A percentile compares a stretch with the other conserved stretches of the same genome.
phyloP scores from a whole-genome alignment of 192 early-diverging fungal species.

The Lunasporangiospora selenospora region DNA sequence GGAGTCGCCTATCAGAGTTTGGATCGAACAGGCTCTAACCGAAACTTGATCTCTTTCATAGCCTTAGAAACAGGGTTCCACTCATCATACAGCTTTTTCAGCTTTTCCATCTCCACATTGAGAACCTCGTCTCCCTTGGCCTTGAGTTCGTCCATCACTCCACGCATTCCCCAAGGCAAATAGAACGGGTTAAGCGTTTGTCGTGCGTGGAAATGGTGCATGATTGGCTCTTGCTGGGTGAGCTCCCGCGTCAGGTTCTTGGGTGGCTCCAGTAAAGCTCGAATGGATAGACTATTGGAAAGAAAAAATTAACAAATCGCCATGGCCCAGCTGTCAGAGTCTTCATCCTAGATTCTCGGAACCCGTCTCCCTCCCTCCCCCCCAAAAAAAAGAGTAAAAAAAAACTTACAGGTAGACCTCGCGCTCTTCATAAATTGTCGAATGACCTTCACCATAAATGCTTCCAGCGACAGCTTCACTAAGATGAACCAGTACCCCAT shows the following conservation, averaged over 20 bases:
- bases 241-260: constrained; percentile 11
- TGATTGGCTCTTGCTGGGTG: constrained; percentile 40
- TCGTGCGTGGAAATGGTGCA: constrained; percentile 69
- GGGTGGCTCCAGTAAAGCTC: constrained; percentile 45
- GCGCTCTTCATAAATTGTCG: constrained; percentile 90
- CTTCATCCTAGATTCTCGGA: no score
- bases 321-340: no score
- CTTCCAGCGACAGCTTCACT: constrained; percentile 88
- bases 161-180: constrained; percentile 94
- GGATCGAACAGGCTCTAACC: constrained; percentile 85
- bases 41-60: constrained; percentile 87
- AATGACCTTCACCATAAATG: constrained; percentile 91
- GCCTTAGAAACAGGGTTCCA: constrained; percentile 81
- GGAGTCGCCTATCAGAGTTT: constrained; percentile 51
- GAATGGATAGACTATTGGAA: constrained; percentile 31
- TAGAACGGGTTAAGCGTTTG: constrained; percentile 86
- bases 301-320: constrained; percentile 7
- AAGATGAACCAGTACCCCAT: constrained; percentile 85
- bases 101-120: constrained; percentile 66
- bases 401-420: constrained; percentile 74
- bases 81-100: constrained; percentile 73
- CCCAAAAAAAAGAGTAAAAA: no score
- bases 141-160: constrained; percentile 74
- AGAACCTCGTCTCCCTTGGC: constrained; percentile 62
- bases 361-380: no score